Evolutionary conservation across 2,329 filamentous ascomycete species (phyloP), one percentile per base, ranked within the genome.

Genomic region (Microcyclospora pomicola): DNA sequence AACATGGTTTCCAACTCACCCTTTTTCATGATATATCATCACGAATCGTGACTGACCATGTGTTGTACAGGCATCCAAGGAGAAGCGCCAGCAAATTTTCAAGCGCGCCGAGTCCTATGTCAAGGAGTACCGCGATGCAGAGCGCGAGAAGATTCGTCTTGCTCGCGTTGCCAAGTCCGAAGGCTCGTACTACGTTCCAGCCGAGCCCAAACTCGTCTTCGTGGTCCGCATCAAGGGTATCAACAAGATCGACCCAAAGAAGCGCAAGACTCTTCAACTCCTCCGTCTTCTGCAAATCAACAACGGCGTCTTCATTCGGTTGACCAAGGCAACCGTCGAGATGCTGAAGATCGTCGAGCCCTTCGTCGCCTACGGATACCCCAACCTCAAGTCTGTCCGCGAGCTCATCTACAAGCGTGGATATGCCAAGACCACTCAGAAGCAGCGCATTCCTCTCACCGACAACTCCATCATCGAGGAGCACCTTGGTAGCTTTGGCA

Each of bases 161-260:
- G 65, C 74, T 60, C 88, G 91, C 56, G 69, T 86, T 52, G 83
- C 86, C 69, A 93, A 93, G 77, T 74, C 84, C 68, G 79, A 84
- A 61, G 88, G 88, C 66, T 82, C 77, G 64, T 91, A 88, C 77
- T 91, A 92, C 70, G 82, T 98, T 55, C 80, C 85, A 50, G 87
- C 84, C 50, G 86, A 98, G 77, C 71, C 83, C 64, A 95, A 94
- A 73, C 75, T 98, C 61, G 86, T 88, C 72, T 98, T 98, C 67
- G 79, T 98, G 59, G 72, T 96, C 69, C 88, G 91, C 67, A 98
- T 98, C 77, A 98, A 98, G 85, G 91, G 88, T 93, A 96, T 98
- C 86, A 96, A 96, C 84, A 98, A 98, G 83, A 96, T 98, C 60
- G 80, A 92, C 65, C 91, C 91, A 59, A 96, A 98, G 83, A 92